phyloP scores from a whole-genome alignment of 495 filamentous ascomycete genomes.

The Talaromyces adpressus region DNA sequence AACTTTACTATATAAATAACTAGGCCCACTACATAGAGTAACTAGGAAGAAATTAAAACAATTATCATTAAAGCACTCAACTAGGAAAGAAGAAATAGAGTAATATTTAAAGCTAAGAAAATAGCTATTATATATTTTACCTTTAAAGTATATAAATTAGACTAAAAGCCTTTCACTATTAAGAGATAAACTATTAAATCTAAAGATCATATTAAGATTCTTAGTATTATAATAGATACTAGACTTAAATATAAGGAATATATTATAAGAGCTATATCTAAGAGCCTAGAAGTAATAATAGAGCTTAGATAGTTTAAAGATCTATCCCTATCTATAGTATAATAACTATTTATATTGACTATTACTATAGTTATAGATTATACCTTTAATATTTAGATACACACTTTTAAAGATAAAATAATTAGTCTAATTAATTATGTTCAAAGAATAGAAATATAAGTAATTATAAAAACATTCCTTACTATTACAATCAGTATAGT shows the following conservation, averaged over 20 bases:
- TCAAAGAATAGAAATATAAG: slow-evolving; percentile 25
- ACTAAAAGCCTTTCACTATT: slow-evolving; percentile 18
- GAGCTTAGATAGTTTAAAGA: slow-evolving; percentile 20
- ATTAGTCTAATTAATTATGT: slow-evolving; percentile 17
- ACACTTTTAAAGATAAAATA: slow-evolving; percentile 19
- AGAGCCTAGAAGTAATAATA: slow-evolving; percentile 24
- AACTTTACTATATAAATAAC: not conserved
- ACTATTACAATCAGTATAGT: slow-evolving; percentile 19
- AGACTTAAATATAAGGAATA: slow-evolving; percentile 21
- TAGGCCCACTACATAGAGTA: no score
- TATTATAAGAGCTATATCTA: slow-evolving; percentile 19
- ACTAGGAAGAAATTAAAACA: no score
- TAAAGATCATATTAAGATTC: slow-evolving; percentile 18
- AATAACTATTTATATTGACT: slow-evolving; percentile 23
- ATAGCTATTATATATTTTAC: slow-evolving; percentile 21
- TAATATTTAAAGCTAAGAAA: slow-evolving; percentile 18
- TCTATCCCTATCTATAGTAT: slow-evolving; percentile 20
- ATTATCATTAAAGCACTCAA: no score
- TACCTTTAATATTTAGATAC: slow-evolving; percentile 26
- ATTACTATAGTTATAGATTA: slow-evolving; percentile 27
- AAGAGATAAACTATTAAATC: slow-evolving; percentile 20
- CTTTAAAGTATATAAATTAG: slow-evolving; percentile 15
- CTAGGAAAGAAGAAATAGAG: no score
- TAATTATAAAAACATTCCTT: slow-evolving; percentile 20
- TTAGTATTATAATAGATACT: slow-evolving; percentile 14